These are phyloP conservation scores for Kodamaea restingae DNA, from an alignment of 805 yeast species.

Conservation along the genomic window DNA sequence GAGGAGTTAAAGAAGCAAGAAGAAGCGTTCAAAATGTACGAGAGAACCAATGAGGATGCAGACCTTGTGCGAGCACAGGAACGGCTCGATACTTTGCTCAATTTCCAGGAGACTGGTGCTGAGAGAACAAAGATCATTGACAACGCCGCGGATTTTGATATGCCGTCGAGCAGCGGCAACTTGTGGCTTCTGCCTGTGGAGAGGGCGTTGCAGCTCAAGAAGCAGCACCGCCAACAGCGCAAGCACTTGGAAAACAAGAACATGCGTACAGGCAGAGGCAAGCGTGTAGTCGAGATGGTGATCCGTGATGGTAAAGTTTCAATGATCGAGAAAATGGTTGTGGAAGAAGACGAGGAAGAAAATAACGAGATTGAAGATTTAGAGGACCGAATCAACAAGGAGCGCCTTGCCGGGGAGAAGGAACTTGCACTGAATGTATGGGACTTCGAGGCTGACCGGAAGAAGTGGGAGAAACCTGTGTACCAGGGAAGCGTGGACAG, in stretches of 20 bases:
- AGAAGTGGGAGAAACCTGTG: conserved; percentile 53
- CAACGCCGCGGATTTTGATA: conserved; percentile 83
- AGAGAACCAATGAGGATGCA: conserved; percentile 41
- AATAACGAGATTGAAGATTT: conserved; percentile 34
- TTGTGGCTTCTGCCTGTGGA: conserved; percentile 87
- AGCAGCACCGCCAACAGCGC: conserved; percentile 73
- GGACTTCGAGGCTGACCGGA: conserved; percentile 55
- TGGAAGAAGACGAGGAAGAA: conserved; percentile 26
- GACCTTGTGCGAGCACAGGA: conserved; percentile 68
- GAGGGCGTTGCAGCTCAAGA: conserved; percentile 79
- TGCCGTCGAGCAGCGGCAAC: conserved; percentile 47
- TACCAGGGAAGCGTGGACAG: conserved; percentile 26
- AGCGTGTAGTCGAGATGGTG: conserved; percentile 70
- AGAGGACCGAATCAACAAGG: conserved; percentile 27
- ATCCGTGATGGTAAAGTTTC: conserved; percentile 77
- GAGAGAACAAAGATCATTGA: conserved; percentile 92
- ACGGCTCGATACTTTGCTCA: conserved; percentile 65
- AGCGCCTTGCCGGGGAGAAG: conserved; percentile 25
- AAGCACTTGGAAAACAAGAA: conserved; percentile 57
- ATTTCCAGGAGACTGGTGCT: conserved; percentile 81
- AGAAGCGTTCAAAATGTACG: conserved; percentile 43
- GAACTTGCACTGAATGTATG: conserved; percentile 42
- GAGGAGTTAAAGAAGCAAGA: conserved; percentile 39
- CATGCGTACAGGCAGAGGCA: conserved; percentile 66
- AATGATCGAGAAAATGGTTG: conserved; percentile 44